Percentiles rank a stretch among this genome's conserved stretches.
Conservation (phyloP, 805 yeast species). For the Jamesozyma jinghongensis region DNA sequence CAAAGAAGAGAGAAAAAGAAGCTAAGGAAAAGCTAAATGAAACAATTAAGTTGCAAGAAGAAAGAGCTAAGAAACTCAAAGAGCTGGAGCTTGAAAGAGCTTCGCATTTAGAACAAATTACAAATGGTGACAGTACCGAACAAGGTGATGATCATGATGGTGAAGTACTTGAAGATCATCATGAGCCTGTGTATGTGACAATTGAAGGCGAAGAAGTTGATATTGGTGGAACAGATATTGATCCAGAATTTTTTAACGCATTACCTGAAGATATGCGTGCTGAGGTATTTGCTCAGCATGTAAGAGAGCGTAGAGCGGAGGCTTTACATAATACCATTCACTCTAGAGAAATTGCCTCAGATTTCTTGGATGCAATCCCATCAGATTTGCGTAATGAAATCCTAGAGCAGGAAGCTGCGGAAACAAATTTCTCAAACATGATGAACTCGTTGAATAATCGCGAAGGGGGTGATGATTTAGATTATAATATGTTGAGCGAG, state of each 20-base stretch:
- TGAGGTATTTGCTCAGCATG: slow-evolving; percentile 80
- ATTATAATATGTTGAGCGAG: slow-evolving; percentile 10
- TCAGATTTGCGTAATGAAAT: slow-evolving; percentile 54
- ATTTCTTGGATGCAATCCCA: slow-evolving; percentile 74
- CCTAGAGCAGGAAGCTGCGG: slow-evolving; percentile 41
- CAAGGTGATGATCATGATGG: slow-evolving; percentile 24
- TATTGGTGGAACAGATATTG: slow-evolving; percentile 83
- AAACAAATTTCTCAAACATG: slow-evolving; percentile 18
- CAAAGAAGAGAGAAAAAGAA: slow-evolving; percentile 22
- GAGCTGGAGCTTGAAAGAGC: not conserved
- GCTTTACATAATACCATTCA: slow-evolving; percentile 37
- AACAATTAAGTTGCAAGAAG: slow-evolving; percentile 19
- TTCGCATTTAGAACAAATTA: too few relatives aligned
- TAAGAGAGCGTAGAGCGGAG: slow-evolving; percentile 62
- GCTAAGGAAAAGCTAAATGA: slow-evolving; percentile 23
- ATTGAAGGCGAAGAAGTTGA: slow-evolving; percentile 77
- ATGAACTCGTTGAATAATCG: slow-evolving; percentile 4
- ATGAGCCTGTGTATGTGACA: slow-evolving; percentile 54
- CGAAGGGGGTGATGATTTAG: slow-evolving; percentile 12
- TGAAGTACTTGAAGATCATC: slow-evolving; percentile 7
- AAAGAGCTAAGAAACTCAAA: slow-evolving; percentile 6
- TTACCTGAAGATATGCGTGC: slow-evolving; percentile 89
- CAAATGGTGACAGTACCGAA: slow-evolving; percentile 14
- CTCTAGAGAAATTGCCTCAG: slow-evolving; percentile 65
- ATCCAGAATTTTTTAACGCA: slow-evolving; percentile 82